These are phyloP conservation scores for Pseudogymnoascus sp. DNA, from an alignment of 2,329 filamentous ascomycete species.

Conservation along the genomic window DNA sequence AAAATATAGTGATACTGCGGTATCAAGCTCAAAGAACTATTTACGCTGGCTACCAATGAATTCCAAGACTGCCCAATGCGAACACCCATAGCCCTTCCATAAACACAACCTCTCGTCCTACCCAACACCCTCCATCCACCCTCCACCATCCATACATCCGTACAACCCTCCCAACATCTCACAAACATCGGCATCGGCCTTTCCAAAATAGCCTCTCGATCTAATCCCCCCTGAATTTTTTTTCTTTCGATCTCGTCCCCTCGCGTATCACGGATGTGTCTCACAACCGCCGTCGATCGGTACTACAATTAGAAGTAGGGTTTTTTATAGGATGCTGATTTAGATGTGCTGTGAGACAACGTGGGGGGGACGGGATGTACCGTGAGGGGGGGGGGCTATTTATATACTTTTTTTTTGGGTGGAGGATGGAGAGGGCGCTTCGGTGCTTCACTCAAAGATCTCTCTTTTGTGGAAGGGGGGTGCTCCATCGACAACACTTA, in stretches of 20 bases:
- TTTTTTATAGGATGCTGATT: neutral
- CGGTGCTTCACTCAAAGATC: no score
- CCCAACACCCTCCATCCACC: neutral
- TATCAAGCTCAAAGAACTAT: neutral
- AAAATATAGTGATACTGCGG: neutral
- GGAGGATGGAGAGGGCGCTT: no score
- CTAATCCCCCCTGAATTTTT: neutral
- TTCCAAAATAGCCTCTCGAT: neutral
- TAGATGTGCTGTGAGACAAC: neutral
- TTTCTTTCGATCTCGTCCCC: neutral
- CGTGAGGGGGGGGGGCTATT: neutral
- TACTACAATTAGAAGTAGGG: neutral
- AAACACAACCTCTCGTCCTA: neutral
- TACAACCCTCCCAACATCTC: neutral
- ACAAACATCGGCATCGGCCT: neutral
- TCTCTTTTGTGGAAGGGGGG: no score
- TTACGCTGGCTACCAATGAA: neutral
- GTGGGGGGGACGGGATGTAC: neutral
- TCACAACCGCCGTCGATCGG: neutral
- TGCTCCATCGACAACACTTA: no score
- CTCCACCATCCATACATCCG: neutral
- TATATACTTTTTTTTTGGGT: neutral
- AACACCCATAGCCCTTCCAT: neutral
- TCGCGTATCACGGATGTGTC: conserved; percentile 3
- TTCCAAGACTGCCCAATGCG: neutral